Evolutionary conservation across 108 stramenopile genomes (phyloP).

Genomic region (Cyclotella distinguenda): DNA sequence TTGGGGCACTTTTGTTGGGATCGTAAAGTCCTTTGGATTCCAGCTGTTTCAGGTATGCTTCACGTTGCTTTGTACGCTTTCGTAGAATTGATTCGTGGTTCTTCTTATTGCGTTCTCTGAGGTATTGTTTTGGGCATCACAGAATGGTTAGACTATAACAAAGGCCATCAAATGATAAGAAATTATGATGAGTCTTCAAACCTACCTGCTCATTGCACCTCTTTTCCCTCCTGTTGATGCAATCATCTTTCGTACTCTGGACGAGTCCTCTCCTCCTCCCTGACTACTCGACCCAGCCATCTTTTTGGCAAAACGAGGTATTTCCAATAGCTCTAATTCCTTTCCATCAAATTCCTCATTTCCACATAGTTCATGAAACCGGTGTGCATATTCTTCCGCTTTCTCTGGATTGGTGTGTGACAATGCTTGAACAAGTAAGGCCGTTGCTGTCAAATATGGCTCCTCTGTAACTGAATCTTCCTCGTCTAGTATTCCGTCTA

Average conservation of each 20-base stretch:
- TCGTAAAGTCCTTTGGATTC: constrained; percentile 70
- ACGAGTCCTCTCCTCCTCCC: constrained; percentile 9
- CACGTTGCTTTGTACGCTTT: constrained; percentile 61
- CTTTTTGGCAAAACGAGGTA: constrained; percentile 59
- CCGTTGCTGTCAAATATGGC: constrained; percentile 26
- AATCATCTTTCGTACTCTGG: constrained; percentile 38
- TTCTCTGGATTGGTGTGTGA: constrained; percentile 51
- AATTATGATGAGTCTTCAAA: not conserved
- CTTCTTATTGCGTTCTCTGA: constrained; percentile 43
- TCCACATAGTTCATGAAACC: constrained; percentile 24
- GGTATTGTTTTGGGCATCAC: constrained; percentile 1
- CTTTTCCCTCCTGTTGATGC: constrained; percentile 35
- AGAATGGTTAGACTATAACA: not conserved
- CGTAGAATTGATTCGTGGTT: constrained; percentile 63
- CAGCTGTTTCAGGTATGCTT: constrained; percentile 63
- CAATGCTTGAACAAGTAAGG: constrained; percentile 62
- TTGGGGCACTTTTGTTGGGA: constrained; percentile 64
- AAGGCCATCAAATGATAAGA: not conserved
- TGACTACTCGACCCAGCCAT: constrained; percentile 6
- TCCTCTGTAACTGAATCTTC: constrained; percentile 19
- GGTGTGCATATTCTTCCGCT: constrained; percentile 33
- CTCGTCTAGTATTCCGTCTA: constrained; percentile 37
- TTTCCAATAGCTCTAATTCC: constrained; percentile 62
- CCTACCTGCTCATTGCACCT: constrained; percentile 11
- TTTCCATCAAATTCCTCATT: constrained; percentile 49